Conservation (phyloP, 805 yeast species). For the Wickerhamomyces chaumierensis region DNA sequence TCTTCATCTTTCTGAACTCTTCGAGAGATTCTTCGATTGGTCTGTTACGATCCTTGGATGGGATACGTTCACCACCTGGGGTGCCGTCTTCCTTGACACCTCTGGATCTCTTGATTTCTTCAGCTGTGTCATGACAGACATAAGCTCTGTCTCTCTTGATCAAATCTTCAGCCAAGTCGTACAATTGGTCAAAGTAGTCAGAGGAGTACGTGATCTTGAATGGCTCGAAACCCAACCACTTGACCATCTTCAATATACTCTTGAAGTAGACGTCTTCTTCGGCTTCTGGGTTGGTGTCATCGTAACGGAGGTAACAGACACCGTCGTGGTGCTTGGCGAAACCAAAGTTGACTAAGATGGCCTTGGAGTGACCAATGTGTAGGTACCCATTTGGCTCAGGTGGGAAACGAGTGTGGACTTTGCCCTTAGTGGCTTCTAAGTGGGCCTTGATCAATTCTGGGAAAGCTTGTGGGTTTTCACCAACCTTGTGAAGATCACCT, state of each 20-base stretch:
- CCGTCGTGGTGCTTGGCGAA: conserved; percentile 83
- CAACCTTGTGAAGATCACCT: conserved; percentile 90
- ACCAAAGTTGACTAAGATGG: conserved; percentile 97
- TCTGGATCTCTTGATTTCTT: conserved; percentile 80
- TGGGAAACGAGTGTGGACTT: conserved; percentile 90
- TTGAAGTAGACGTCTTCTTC: conserved; percentile 88
- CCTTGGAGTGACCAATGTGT: conserved; percentile 97
- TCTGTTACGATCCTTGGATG: conserved; percentile 68
- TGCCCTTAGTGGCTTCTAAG: conserved; percentile 64
- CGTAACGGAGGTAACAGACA: conserved; percentile 83
- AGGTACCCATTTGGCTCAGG: conserved; percentile 98
- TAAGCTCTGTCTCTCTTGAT: conserved; percentile 67
- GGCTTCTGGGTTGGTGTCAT: conserved; percentile 98
- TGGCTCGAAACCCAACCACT: conserved; percentile 92
- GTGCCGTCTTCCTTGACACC: conserved; percentile 90
- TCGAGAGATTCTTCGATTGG: conserved; percentile 62
- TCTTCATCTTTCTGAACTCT: conserved; percentile 85
- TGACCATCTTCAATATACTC: conserved; percentile 72
- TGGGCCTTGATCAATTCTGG: conserved; percentile 81
- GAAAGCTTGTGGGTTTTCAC: conserved; percentile 84
- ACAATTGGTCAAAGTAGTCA: conserved; percentile 85
- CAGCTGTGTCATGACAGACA: conserved; percentile 88
- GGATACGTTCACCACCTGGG: conserved; percentile 83
- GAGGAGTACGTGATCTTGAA: conserved; percentile 93
- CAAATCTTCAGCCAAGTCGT: conserved; percentile 78